Base-by-base conservation (phyloP, 2,329 filamentous ascomycete genomes). In the Alternaria triticimaculans region DNA sequence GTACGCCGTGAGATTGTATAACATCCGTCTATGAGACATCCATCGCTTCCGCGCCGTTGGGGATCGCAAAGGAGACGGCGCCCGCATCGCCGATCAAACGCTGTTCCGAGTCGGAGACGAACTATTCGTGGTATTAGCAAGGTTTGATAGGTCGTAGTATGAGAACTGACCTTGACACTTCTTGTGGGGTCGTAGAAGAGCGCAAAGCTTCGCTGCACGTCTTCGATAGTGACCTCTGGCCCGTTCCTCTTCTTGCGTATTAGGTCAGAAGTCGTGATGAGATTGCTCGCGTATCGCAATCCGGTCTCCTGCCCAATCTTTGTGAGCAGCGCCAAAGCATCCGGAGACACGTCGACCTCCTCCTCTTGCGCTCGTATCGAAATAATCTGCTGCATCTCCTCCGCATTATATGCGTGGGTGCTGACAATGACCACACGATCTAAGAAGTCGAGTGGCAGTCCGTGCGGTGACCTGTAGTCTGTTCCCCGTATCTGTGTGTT, bases 341-440 rank as follows among this genome's bases (percentile, higher is more conserved):
- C 94, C 6, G 94, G 87, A 0, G 92, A 92, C 33, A 97, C 84
- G 67, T 99, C 96, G 53, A 99, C 90, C 79, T 99, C 96, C 79
- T 99, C 96, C 81, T 99, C 96, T 77, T 95, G 91, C 10, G 96
- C 96, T 64, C 96, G 90, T 80, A 99, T 96, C 23, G 92, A 88
- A 12, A 99, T 85, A 66, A 99, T 99, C 80, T 98, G 92, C 72
- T 92, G 90, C 78, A 99, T 93, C 80, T 99, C 93, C 49, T 97
- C 92, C 7, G 86, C 81, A 41, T 84, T 86, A 83, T 99, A 99
- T 23, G 91, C 82, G 72, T 96, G 92, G 8, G 96, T 99, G 84
- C 93, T 96, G 79, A 99, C 93, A 77, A 99, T 99, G 74, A 97
- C 93, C 30, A 98, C 92, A 20, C 96, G 91, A 80, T 99, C 96